Conservation (phyloP, 2,329 filamentous ascomycete genomes). For the Zymoseptoria pseudotritici region DNA sequence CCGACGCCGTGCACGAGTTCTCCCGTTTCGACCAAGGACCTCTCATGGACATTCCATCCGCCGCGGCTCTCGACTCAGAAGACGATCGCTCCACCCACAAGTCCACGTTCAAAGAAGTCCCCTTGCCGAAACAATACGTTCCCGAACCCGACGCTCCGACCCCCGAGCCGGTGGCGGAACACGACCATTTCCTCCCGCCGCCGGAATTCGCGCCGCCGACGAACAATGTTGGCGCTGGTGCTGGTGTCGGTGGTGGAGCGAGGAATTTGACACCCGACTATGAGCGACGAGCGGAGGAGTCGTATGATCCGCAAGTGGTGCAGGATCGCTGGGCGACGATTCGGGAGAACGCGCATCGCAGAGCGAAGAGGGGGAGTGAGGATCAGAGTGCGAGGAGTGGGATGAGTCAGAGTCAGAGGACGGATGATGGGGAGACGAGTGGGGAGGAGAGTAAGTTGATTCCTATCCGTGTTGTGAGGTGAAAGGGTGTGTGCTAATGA, state of each 20-base stretch:
- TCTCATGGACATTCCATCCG: conserved; percentile 76
- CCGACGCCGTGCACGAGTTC: conserved; percentile 55
- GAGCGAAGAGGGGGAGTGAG: conserved; percentile 53
- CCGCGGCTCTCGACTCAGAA: conserved; percentile 49
- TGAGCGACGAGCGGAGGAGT: conserved; percentile 35
- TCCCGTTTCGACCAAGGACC: conserved; percentile 82
- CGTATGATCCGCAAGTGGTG: conserved; percentile 32
- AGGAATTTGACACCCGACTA: not conserved
- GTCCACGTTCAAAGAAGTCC: not conserved
- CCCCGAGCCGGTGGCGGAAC: conserved; percentile 7
- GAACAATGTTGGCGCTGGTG: no score
- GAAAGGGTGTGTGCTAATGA: conserved; percentile 8
- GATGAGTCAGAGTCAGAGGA: conserved; percentile 48
- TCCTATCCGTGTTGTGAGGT: not conserved
- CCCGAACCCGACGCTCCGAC: conserved; percentile 6
- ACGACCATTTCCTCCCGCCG: conserved; percentile 8
- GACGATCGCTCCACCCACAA: conserved; percentile 9
- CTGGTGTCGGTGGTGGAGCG: no score
- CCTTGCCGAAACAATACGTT: not conserved
- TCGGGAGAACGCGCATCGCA: conserved; percentile 83
- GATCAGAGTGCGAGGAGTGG: conserved; percentile 48
- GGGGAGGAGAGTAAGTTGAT: conserved; percentile 78
- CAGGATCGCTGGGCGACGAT: conserved; percentile 93
- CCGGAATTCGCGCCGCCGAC: not conserved
- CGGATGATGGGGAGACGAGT: conserved; percentile 82